These are phyloP conservation scores for Alternaria sp. DNA, from an alignment of 2,329 filamentous ascomycete species.

Conservation along the genomic window DNA sequence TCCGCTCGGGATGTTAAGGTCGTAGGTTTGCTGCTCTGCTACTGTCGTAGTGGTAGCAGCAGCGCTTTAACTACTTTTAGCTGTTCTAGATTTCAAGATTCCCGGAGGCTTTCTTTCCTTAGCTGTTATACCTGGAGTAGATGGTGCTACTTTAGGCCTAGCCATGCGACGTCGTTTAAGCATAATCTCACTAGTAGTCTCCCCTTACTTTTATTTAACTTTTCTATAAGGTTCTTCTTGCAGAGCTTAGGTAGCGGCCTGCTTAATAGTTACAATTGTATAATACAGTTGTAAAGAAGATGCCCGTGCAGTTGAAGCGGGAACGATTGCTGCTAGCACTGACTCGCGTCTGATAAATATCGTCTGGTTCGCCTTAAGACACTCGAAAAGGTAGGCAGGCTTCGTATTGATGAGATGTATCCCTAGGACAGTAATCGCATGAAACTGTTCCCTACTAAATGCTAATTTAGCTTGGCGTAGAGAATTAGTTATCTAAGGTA, in stretches of 20 bases:
- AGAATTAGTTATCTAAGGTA: constrained; percentile 15
- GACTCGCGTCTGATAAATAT: constrained; percentile 16
- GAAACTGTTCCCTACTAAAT: constrained; percentile 14
- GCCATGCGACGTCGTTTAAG: not conserved
- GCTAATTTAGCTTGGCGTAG: constrained; percentile 15
- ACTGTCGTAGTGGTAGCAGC: not conserved
- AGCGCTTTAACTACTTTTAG: not conserved
- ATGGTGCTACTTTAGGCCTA: not conserved
- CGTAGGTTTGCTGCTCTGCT: not conserved
- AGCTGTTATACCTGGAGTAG: not conserved
- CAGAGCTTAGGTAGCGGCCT: constrained; percentile 9
- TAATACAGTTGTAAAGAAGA: constrained; percentile 15
- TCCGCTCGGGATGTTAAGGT: not conserved
- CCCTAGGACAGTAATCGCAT: constrained; percentile 18
- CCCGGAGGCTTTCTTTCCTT: constrained; percentile 2
- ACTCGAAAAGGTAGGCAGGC: constrained; percentile 15
- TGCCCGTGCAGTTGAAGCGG: constrained; percentile 9
- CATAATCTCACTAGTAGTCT: not conserved
- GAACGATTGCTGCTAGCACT: constrained; percentile 12
- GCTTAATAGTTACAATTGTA: constrained; percentile 1
- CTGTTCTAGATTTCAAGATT: not conserved
- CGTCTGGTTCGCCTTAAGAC: constrained; percentile 12
- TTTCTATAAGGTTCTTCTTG: constrained; percentile 9
- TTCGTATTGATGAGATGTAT: constrained; percentile 13
- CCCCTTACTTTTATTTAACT: constrained; percentile 11